Percentiles rank a stretch among this genome's conserved stretches.
Conservation (phyloP, 2,329 filamentous ascomycete genomes). For the Elsinoe necatrix region DNA sequence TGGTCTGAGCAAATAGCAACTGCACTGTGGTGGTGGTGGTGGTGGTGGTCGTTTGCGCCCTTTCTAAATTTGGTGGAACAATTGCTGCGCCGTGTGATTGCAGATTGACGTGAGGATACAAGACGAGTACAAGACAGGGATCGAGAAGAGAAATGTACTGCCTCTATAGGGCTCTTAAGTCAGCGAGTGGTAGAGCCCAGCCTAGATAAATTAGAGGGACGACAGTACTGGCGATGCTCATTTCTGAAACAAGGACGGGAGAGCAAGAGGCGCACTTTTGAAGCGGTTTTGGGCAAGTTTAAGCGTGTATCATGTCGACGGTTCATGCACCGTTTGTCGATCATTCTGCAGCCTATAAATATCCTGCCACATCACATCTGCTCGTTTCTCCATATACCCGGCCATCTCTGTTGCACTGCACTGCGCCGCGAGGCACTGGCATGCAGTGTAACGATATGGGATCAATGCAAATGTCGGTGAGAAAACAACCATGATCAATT, state of each 20-base stretch:
- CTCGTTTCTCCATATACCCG: constrained; percentile 4
- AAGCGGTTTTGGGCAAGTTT: background rate
- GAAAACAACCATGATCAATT: background rate
- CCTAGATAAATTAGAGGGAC: constrained; percentile 12
- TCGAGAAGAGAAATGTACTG: background rate
- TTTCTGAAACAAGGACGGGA: constrained; percentile 14
- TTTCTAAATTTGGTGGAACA: constrained; percentile 7
- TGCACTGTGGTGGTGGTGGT: background rate
- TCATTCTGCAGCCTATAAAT: constrained; percentile 11
- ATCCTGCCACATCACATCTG: background rate
- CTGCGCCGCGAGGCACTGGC: background rate
- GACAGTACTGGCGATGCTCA: background rate
- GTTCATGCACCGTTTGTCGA: constrained; percentile 10
- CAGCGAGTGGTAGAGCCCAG: constrained; percentile 6
- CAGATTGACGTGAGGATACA: background rate
- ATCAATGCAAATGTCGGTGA: constrained; percentile 6
- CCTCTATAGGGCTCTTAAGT: background rate
- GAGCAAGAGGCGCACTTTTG: background rate
- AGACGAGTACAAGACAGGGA: constrained; percentile 8
- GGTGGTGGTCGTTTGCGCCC: background rate
- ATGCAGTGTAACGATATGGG: background rate
- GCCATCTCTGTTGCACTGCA: background rate
- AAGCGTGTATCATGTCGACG: background rate
- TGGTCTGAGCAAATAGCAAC: background rate
- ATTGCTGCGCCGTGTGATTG: background rate